Evolutionary conservation across 768 basidiomycete genomes (phyloP).

Genomic region (Suillus lakei): DNA sequence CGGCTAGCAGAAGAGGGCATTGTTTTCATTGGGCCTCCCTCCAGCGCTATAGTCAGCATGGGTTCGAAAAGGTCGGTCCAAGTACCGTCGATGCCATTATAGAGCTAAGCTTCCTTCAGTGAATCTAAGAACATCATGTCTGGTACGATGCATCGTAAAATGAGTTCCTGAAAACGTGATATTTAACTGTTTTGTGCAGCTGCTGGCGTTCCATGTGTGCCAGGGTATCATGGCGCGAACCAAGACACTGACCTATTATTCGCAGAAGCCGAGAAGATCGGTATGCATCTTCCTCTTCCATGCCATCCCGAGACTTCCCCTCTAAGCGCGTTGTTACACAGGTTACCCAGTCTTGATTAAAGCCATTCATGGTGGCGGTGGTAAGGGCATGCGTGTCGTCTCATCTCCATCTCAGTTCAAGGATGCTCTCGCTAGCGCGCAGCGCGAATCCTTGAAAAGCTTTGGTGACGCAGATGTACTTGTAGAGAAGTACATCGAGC

Average conservation of each 20-base stretch:
- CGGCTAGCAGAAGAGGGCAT: conserved; percentile 77
- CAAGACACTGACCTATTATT: conserved; percentile 78
- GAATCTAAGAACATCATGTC: conserved; percentile 97
- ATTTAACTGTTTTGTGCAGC: conserved; percentile 45
- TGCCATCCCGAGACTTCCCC: neutral
- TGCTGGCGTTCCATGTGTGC: conserved; percentile 91
- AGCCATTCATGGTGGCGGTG: conserved; percentile 95
- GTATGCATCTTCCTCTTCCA: conserved; percentile 34
- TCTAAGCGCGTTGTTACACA: conserved; percentile 23
- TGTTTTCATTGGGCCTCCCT: conserved; percentile 90
- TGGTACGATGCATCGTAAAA: conserved; percentile 43
- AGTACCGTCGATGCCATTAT: neutral
- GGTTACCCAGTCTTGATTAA: conserved; percentile 95
- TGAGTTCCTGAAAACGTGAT: conserved; percentile 1
- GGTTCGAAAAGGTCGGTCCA: conserved; percentile 84
- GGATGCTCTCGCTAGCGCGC: conserved; percentile 84
- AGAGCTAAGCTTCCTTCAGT: conserved; percentile 39
- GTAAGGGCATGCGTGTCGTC: conserved; percentile 93
- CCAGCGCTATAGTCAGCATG: conserved; percentile 90
- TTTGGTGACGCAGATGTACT: conserved; percentile 89
- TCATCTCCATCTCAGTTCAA: conserved; percentile 68
- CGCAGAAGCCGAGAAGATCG: conserved; percentile 72
- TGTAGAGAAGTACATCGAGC: conserved; percentile 87
- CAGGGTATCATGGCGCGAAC: conserved; percentile 88
- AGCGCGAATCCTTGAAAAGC: conserved; percentile 85